A percentile compares a stretch with the other conserved stretches of the same genome.
Evolutionary conservation across 805 yeast genomes (phyloP).

Genomic region (Kluyveromyces siamensis): DNA sequence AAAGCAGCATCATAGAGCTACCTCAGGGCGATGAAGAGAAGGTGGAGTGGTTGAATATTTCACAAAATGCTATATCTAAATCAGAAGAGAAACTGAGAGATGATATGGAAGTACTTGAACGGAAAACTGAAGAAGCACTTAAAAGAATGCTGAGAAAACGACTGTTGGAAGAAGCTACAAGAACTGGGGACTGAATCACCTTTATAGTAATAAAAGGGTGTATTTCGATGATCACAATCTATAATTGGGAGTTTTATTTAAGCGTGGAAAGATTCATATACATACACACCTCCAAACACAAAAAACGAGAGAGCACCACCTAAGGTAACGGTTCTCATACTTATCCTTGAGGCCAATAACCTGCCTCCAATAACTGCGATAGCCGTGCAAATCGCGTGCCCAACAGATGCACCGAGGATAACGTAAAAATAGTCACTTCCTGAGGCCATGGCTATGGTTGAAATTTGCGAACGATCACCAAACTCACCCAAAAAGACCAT

Average conservation of each 20-base stretch:
- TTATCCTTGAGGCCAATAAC: constrained; percentile 76
- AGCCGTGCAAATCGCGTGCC: constrained; percentile 81
- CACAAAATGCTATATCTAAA: constrained; percentile 5
- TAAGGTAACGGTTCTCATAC: constrained; percentile 84
- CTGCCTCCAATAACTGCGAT: constrained; percentile 94
- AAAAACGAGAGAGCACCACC: constrained; percentile 88
- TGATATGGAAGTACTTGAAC: constrained; percentile 31
- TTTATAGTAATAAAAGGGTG: neutral
- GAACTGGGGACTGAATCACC: neutral
- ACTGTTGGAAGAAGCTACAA: constrained; percentile 7
- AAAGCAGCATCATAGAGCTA: neutral
- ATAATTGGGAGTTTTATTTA: neutral
- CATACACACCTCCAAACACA: constrained; percentile 70
- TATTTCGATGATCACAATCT: neutral
- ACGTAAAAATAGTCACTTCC: constrained; percentile 88
- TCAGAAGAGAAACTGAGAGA: constrained; percentile 32
- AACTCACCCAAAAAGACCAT: constrained; percentile 98
- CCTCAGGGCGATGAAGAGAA: neutral
- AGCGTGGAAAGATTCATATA: constrained; percentile 49
- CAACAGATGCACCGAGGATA: constrained; percentile 79
- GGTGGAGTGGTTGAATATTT: neutral
- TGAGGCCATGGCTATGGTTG: constrained; percentile 98
- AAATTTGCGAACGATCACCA: constrained; percentile 98
- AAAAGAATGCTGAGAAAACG: constrained; percentile 32
- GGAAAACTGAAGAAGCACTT: constrained; percentile 36